These are phyloP conservation scores for Casaregolazyma lundiana DNA, from an alignment of 1,139 yeast species.

Conservation along the genomic window DNA sequence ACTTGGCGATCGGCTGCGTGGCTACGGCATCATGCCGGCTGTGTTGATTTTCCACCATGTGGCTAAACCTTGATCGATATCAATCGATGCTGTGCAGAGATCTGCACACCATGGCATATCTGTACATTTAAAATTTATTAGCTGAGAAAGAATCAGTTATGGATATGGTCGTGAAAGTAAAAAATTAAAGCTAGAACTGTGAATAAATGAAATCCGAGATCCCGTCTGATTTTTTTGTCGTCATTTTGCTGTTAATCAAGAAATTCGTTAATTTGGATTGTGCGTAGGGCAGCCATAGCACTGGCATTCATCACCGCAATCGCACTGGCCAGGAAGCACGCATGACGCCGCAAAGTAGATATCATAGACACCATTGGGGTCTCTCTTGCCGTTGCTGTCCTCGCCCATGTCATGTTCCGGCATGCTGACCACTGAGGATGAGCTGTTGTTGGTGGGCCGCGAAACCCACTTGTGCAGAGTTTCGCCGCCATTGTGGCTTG, in stretches of 20 bases:
- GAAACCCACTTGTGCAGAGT: not conserved
- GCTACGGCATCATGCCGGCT: too few relatives aligned
- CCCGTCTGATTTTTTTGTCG: not conserved
- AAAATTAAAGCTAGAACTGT: not conserved
- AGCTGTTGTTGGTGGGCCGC: not conserved
- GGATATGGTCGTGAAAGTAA: not conserved
- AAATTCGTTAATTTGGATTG: slow-evolving; percentile 17
- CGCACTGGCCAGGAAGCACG: slow-evolving; percentile 37
- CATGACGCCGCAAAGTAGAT: slow-evolving; percentile 35
- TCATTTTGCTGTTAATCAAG: not conserved
- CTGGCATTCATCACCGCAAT: slow-evolving; percentile 35
- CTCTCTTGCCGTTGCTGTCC: slow-evolving; percentile 1
- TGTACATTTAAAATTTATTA: not conserved
- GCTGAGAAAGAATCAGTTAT: not conserved
- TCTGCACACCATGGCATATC: too few relatives aligned
- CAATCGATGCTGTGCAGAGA: too few relatives aligned
- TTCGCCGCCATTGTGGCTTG: too few relatives aligned
- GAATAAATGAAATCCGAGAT: not conserved
- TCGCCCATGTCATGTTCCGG: not conserved
- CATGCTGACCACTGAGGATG: not conserved
- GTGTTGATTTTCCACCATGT: too few relatives aligned
- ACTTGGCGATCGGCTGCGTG: too few relatives aligned
- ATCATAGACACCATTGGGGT: slow-evolving; percentile 20
- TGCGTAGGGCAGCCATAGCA: slow-evolving; percentile 37
- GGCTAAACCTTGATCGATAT: too few relatives aligned